Percentiles rank a stretch among this genome's conserved stretches.
Conservation (phyloP, 345 rosid species). For the Barbarea vulgaris region DNA sequence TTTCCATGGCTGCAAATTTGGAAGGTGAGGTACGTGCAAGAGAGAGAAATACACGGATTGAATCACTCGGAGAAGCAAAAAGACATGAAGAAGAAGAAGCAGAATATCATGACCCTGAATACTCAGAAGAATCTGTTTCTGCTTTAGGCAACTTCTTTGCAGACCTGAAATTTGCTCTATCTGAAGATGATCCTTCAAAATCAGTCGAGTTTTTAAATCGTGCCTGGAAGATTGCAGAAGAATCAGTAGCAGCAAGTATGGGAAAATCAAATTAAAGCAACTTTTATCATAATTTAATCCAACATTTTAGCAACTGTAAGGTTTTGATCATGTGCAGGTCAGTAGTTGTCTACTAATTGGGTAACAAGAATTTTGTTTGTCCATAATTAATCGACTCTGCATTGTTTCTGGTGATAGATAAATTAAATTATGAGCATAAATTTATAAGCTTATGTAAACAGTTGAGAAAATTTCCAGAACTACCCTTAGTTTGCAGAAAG, state of each 20-base stretch:
- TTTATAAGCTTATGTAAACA: background rate
- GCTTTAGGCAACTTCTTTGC: conserved; percentile 49
- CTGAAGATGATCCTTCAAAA: conserved; percentile 43
- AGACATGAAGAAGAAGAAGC: conserved; percentile 24
- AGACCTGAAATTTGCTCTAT: conserved; percentile 49
- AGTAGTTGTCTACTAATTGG: too few relatives aligned
- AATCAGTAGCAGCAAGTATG: conserved; percentile 37
- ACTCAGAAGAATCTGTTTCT: conserved; percentile 37
- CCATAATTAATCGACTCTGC: background rate
- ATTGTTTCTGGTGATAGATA: background rate
- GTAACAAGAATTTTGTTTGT: too few relatives aligned
- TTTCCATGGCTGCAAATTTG: conserved; percentile 66
- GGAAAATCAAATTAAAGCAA: background rate
- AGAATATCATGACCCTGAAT: conserved; percentile 24
- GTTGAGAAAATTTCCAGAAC: background rate
- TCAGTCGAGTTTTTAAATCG: conserved; percentile 45
- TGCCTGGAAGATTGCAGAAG: conserved; percentile 55
- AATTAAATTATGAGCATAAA: background rate
- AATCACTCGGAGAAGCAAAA: conserved; percentile 30
- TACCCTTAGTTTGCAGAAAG: background rate
- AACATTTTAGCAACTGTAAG: background rate
- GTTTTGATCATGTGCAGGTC: background rate
- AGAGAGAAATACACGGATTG: conserved; percentile 31
- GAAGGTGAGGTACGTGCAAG: conserved; percentile 60
- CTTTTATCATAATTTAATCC: background rate